phyloP scores from a whole-genome alignment of 1,284 basidiomycete species.

The Exsudoporus floridanus region DNA sequence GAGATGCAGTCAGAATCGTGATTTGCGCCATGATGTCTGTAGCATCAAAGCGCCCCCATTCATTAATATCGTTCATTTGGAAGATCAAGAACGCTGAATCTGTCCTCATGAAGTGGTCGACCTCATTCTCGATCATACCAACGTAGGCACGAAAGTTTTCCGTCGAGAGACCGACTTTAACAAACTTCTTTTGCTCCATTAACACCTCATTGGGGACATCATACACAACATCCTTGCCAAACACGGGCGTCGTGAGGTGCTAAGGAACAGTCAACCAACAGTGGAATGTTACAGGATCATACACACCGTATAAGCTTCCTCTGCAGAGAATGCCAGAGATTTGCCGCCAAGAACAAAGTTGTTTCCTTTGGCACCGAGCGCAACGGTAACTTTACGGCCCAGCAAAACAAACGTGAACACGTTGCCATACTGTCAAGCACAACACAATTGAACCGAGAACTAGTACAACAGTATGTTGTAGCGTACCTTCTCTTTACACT shows the following conservation, averaged over 20 bases:
- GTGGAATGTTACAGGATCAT: not conserved
- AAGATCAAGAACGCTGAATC: conserved; percentile 62
- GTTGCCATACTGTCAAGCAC: conserved; percentile 53
- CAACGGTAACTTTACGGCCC: conserved; percentile 88
- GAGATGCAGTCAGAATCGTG: conserved; percentile 91
- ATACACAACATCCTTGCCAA: conserved; percentile 97
- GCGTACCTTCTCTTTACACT: conserved; percentile 79
- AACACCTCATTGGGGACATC: conserved; percentile 95
- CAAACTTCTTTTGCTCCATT: conserved; percentile 99
- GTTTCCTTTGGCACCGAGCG: conserved; percentile 89
- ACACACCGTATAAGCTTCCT: conserved; percentile 91
- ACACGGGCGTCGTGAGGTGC: conserved; percentile 89
- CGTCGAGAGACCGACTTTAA: conserved; percentile 89
- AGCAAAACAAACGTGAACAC: conserved; percentile 95
- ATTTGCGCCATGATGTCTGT: conserved; percentile 85
- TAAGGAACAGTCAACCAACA: conserved; percentile 33
- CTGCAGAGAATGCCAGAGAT: conserved; percentile 88
- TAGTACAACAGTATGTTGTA: conserved; percentile 30
- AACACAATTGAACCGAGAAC: conserved; percentile 2
- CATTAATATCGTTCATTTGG: conserved; percentile 61
- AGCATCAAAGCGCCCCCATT: conserved; percentile 74
- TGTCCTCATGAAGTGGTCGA: conserved; percentile 65
- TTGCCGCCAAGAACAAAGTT: conserved; percentile 96
- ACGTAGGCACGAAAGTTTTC: conserved; percentile 94
- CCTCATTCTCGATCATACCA: conserved; percentile 86